These are phyloP conservation scores for Phytophthora palmivora DNA, from an alignment of 352 stramenopile genomes.

Conservation along the genomic window DNA sequence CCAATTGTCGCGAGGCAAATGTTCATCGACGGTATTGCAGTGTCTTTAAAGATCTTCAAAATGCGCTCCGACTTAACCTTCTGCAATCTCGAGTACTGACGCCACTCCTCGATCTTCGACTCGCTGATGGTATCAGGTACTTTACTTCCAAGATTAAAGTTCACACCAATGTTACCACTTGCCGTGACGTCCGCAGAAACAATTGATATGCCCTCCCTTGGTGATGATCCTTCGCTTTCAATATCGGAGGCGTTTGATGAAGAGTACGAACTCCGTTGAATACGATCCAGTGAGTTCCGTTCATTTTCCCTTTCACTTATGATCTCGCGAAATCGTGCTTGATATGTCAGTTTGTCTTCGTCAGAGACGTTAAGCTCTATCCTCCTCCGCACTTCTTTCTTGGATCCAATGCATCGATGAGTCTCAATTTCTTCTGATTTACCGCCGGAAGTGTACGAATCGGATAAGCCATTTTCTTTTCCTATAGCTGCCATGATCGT, in stretches of 20 bases:
- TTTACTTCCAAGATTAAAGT: constrained; percentile 31
- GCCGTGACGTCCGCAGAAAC: constrained; percentile 31
- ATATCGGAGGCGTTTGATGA: constrained; percentile 13
- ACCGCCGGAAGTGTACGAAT: constrained; percentile 31
- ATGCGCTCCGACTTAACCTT: constrained; percentile 32
- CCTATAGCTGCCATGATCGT: constrained; percentile 43
- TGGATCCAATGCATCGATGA: constrained; percentile 24
- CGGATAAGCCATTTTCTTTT: constrained; percentile 33
- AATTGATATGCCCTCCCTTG: constrained; percentile 23
- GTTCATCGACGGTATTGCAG: constrained; percentile 45
- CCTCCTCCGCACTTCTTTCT: constrained; percentile 31
- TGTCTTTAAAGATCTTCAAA: constrained; percentile 24
- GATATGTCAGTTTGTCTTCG: constrained; percentile 34
- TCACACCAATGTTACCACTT: constrained; percentile 38
- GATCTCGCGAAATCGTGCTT: constrained; percentile 36
- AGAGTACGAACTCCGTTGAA: constrained; percentile 23
- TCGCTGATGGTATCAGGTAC: constrained; percentile 26
- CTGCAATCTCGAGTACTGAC: constrained; percentile 33
- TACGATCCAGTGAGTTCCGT: constrained; percentile 20
- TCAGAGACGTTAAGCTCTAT: constrained; percentile 34
- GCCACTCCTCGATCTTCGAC: constrained; percentile 31
- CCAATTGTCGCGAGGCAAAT: constrained; percentile 55
- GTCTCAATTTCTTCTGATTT: constrained; percentile 35
- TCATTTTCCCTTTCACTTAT: constrained; percentile 27
- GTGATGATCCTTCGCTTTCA: constrained; percentile 28